Conservation (phyloP, 2,329 filamentous ascomycete genomes). For the Aspergillus proliferans region DNA sequence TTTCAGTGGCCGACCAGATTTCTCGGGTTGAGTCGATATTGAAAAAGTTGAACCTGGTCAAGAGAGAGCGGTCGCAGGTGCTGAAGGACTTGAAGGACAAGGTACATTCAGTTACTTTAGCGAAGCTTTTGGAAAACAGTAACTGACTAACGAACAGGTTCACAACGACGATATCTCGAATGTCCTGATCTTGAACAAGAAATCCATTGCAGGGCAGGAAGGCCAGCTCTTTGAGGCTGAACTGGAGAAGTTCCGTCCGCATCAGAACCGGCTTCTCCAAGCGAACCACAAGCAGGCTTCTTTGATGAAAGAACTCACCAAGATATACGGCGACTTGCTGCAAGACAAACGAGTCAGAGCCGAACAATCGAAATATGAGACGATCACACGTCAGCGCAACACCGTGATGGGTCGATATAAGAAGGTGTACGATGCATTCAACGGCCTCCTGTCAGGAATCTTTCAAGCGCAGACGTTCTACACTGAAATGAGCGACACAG, state of each 20-base stretch:
- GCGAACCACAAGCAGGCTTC: constrained; percentile 93
- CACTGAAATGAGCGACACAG: constrained; percentile 88
- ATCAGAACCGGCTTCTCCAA: constrained; percentile 84
- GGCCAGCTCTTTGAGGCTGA: constrained; percentile 89
- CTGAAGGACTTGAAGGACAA: constrained; percentile 97
- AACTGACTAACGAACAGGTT: constrained; percentile 51
- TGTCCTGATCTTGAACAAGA: constrained; percentile 95
- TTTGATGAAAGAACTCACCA: constrained; percentile 89
- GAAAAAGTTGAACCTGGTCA: constrained; percentile 85
- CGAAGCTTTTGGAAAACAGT: background rate
- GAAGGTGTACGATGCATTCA: constrained; percentile 84
- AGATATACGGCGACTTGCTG: constrained; percentile 76
- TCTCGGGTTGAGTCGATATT: constrained; percentile 80
- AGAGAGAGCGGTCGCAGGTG: constrained; percentile 84
- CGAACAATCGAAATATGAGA: constrained; percentile 93
- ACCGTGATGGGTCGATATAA: constrained; percentile 81
- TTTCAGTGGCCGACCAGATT: constrained; percentile 85
- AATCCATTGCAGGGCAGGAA: constrained; percentile 87
- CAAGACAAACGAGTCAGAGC: constrained; percentile 90
- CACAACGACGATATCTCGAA: constrained; percentile 97
- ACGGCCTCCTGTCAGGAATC: constrained; percentile 80
- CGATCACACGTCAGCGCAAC: constrained; percentile 73
- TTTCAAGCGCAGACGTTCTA: constrained; percentile 90
- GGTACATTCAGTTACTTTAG: constrained; percentile 46
- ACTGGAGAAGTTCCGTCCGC: constrained; percentile 91